phyloP scores from a whole-genome alignment of 2,329 filamentous ascomycete genomes.

The Metarhizium anisopliae region DNA sequence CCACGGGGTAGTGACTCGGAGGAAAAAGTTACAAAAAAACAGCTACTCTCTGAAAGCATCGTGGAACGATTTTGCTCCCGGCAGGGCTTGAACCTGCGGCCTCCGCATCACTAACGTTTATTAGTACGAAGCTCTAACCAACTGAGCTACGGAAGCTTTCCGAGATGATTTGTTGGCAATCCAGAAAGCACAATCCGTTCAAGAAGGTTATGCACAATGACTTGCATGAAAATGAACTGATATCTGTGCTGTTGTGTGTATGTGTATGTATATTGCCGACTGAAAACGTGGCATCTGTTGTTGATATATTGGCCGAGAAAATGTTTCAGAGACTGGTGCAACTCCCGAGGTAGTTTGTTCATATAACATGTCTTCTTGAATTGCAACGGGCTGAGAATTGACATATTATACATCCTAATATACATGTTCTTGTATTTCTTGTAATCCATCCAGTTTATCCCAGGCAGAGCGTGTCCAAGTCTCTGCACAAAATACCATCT shows the following conservation, averaged over 20 bases:
- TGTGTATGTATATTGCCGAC: no score
- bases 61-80: constrained; percentile 4
- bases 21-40: no score
- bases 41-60: not conserved
- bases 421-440: not conserved
- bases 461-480: not conserved
- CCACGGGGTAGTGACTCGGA: no score
- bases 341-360: no score
- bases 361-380: not conserved
- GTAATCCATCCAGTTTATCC: no score
- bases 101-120: constrained; percentile 4
- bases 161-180: not conserved
- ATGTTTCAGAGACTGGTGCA: no score
- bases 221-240: not conserved
- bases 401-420: not conserved
- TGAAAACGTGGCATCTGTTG: no score
- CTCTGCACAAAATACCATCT: not conserved
- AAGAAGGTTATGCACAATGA: not conserved
- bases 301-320: no score
- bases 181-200: not conserved
- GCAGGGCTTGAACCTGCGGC: constrained; percentile 5
- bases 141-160: constrained; percentile 4
- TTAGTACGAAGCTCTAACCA: constrained; percentile 5
- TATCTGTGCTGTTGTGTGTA: no score
- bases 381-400: not conserved